phyloP scores from a whole-genome alignment of 768 basidiomycete species.

The Sistotremastrum niveocremeum region DNA sequence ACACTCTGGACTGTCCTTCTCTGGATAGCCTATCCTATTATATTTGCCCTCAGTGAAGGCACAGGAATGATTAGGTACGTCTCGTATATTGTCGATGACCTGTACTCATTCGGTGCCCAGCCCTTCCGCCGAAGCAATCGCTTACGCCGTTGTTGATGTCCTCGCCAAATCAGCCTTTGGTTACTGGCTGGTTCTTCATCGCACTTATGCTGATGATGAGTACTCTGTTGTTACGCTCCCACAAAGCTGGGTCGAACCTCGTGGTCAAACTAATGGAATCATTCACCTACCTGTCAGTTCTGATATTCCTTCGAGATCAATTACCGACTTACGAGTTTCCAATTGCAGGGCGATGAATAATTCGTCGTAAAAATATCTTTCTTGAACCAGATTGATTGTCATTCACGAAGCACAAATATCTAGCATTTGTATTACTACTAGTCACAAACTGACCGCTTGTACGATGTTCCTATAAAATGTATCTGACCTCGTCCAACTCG shows the following conservation, averaged over 20 bases:
- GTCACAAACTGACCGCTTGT: no score
- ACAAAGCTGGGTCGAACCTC: background rate
- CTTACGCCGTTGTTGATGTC: slow-evolving; percentile 2
- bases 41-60: background rate
- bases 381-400: no score
- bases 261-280: background rate
- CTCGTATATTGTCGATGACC: no score
- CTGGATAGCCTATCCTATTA: slow-evolving; percentile 3
- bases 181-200: slow-evolving; percentile 1
- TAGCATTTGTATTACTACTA: no score
- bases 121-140: background rate
- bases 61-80: background rate
- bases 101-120: no score
- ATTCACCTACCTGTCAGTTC: slow-evolving; percentile 4
- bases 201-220: slow-evolving; percentile 2
- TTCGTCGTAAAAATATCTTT: no score
- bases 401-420: no score
- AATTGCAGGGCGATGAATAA: no score
- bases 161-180: slow-evolving; percentile 3
- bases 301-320: no score
- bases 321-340: no score
- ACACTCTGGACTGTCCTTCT: slow-evolving; percentile 1
- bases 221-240: background rate
- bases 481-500: no score
- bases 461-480: no score